Evolutionary conservation across 2,329 filamentous ascomycete species (phyloP), one percentile per base, ranked within the genome.

Genomic region (Venturia carpophila): DNA sequence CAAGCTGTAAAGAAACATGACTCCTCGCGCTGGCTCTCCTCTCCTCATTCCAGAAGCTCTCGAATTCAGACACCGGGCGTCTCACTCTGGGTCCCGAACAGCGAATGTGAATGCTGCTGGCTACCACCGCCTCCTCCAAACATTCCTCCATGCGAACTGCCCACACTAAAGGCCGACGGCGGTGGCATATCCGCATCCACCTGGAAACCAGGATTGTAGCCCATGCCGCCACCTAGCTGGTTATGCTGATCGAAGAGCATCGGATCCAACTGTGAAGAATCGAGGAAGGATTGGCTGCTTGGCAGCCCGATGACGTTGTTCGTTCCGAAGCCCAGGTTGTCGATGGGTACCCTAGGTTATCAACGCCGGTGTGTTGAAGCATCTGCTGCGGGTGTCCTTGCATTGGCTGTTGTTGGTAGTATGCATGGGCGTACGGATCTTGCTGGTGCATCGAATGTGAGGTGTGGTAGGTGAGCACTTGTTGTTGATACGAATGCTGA

Each of bases 301-400:
- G 64, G 64, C 11, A 65, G 41, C 11, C 64, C 64, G 24, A 65
- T 65, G 41, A 65, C 52, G 24, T 49, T 42, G 43, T 65, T 65
- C 13, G 39, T 47, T n/a, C 13, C 37, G 21, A 42, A 47, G 21
- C 45, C 47, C 9, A 42, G 11, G 13, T 62, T 60, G 45, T 65
- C 64, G 1, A 65, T 34, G 4, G 37, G 19, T 41, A 41, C 9
- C 21, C 63, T 13, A 27, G 3, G 37, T 42, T 64, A 24, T 52
- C 47, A 27, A 39, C 6, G 37, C 34, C 56, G 64, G 39, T 49
- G 17, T 39, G 55, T 52, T 52, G 47, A 58, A 65, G 63, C 64
- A 61, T 45, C 19, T 58, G 30, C 27, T 52, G 47, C 30, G n/a
- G 21, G 17, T 62, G 56, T 30, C 27, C 30, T 27, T 64, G 63